Base-by-base conservation (phyloP, 2,329 filamentous ascomycete genomes). In the Pestalotiopsis sp. region DNA sequence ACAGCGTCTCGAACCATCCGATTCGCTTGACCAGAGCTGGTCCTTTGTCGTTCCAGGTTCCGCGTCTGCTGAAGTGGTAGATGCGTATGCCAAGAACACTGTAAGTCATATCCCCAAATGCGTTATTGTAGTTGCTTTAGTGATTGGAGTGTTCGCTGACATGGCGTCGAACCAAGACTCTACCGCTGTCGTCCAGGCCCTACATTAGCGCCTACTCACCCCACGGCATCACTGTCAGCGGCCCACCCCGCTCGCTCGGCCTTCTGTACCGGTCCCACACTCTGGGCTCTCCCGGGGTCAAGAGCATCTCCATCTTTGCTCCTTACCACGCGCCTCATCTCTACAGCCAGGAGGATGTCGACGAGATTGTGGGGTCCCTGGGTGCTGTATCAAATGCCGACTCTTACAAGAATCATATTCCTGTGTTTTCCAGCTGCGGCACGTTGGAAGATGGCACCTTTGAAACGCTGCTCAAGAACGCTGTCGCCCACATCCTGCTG, bases 301-400 rank as follows among this genome's bases (percentile, higher is more conserved):
- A 41, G 59, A 65, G 4, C 67, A 73, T 89, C n/a, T 88, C 89
- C 2, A 75, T 85, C 20, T 69, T 71, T 31, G 76, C 70, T 9
- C 77, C 75, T 36, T 78, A 75, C 60, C 77, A 78, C 69, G 76
- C 77, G 4, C 69, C 73, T 3, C 77, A 78, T 66, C 69, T 78
- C 11, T 78, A 73, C 65, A 72, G 68, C 11, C 39, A 62, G 3
- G 65, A 69, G 4, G 75, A 78, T 58, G 70, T 76, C 12, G 68
- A 70, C 3, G 69, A 70, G 13, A 65, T 72, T 23, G 20, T 72
- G 5, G 62, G n/a, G 3, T 36, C 52, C 9, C 61, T 70, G 4
- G 31, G 36, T 13, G 31, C n/a, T n/a, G 41, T 20, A 52, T 14
- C 12, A 17, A 59, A 27, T 23, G 52, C 31, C 2, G 17, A 14